These are phyloP conservation scores for Corrigiola litoralis DNA, from an alignment of 179 eudicot species.

Conservation along the genomic window DNA sequence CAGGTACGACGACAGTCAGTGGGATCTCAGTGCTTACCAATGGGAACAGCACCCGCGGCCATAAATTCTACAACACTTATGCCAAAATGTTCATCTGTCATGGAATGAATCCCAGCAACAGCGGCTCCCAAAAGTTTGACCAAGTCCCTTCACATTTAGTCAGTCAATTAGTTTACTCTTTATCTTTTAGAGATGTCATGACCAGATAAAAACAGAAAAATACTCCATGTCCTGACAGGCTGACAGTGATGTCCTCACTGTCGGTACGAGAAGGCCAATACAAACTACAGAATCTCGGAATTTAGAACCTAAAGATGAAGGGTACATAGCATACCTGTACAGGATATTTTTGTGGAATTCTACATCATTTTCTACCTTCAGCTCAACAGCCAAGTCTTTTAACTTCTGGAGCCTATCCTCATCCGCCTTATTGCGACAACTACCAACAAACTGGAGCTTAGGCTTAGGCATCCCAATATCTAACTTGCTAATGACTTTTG, in stretches of 20 bases:
- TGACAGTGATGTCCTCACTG: neutral
- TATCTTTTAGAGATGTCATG: neutral
- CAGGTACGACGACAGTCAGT: neutral
- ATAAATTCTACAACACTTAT: constrained; percentile 91
- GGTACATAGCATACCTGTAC: constrained; percentile 51
- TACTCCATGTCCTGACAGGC: neutral
- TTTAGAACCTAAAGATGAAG: neutral
- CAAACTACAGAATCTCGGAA: neutral
- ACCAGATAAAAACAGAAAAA: neutral
- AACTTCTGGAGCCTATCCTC: constrained; percentile 73
- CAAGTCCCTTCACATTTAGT: constrained; percentile 57
- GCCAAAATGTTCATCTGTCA: constrained; percentile 97
- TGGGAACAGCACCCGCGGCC: constrained; percentile 98
- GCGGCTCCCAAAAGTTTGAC: constrained; percentile 84
- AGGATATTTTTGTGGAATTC: constrained; percentile 79
- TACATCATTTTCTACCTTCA: constrained; percentile 68
- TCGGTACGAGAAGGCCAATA: neutral
- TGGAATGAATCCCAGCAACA: constrained; percentile 79
- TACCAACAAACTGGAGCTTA: constrained; percentile 86
- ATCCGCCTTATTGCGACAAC: constrained; percentile 86
- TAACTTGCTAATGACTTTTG: constrained; percentile 48
- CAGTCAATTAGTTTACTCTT: neutral
- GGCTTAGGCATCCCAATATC: constrained; percentile 57
- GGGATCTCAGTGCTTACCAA: constrained; percentile 45
- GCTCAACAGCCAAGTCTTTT: constrained; percentile 61